Conservation (phyloP, 2,329 filamentous ascomycete genomes). For the Endoconidiophora laricicola region DNA sequence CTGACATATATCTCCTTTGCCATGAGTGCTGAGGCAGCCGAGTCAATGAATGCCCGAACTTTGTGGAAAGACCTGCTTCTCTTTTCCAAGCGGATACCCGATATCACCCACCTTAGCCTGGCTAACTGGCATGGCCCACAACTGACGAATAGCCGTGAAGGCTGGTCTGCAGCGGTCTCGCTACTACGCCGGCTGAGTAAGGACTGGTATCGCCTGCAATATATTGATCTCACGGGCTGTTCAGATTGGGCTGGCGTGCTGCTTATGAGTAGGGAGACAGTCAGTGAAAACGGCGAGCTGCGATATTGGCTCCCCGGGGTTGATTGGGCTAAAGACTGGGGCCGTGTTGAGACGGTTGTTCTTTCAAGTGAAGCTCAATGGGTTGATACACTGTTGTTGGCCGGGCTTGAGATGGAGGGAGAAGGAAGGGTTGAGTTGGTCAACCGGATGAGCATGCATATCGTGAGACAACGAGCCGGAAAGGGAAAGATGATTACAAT, state of each 20-base stretch:
- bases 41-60: not conserved
- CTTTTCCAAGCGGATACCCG: not conserved
- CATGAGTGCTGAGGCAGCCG: not conserved
- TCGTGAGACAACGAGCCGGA: not conserved
- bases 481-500: not conserved
- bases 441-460: not conserved
- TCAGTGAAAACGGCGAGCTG: not conserved
- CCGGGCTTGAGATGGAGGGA: too few species aligned
- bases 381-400: not conserved
- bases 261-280: not conserved
- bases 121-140: not conserved
- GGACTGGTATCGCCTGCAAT: not conserved
- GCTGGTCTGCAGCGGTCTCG: not conserved
- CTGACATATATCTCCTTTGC: not conserved
- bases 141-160: not conserved
- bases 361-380: not conserved
- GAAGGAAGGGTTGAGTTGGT: not conserved
- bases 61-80: slow-evolving; percentile 2
- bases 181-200: not conserved
- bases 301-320: not conserved
- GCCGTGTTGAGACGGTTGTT: not conserved
- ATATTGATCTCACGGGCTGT: not conserved
- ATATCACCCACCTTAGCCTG: not conserved
- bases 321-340: slow-evolving; percentile 5
- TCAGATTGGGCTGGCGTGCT: not conserved